Evolutionary conservation across 192 early-diverging fungal genomes (phyloP).

Genomic region (Backusella tuberculispora): DNA sequence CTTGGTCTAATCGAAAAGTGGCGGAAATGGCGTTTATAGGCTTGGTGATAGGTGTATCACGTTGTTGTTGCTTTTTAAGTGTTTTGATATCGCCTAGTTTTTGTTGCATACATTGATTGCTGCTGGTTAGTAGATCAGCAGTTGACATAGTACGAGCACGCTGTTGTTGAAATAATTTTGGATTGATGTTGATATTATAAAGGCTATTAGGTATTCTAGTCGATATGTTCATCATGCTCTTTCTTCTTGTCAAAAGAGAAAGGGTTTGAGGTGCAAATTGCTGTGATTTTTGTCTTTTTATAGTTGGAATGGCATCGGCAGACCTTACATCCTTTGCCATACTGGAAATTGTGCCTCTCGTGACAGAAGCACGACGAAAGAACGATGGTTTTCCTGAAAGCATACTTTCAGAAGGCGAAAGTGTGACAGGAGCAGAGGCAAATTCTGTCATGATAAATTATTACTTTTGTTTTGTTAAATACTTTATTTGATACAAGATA

Average conservation of each 20-base stretch:
- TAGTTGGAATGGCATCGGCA: background rate
- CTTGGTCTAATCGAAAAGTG: background rate
- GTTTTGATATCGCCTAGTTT: conserved; percentile 9
- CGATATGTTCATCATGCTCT: conserved; percentile 12
- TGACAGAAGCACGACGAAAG: background rate
- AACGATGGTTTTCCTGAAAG: background rate
- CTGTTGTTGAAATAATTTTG: background rate
- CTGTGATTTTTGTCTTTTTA: conserved; percentile 7
- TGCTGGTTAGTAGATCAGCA: background rate
- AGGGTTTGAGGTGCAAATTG: background rate
- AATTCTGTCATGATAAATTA: conserved; percentile 5
- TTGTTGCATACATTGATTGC: conserved; percentile 4
- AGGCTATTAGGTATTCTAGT: background rate
- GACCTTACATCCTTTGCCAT: conserved; percentile 6
- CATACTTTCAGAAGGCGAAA: background rate
- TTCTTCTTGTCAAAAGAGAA: conserved; percentile 14
- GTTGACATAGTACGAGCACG: conserved; percentile 18
- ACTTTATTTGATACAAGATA: no score
- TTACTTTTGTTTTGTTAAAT: no score
- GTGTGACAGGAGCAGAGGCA: background rate
- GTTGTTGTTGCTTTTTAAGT: conserved; percentile 7
- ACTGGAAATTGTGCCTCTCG: conserved; percentile 11
- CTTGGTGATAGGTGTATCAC: background rate
- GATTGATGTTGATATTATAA: background rate
- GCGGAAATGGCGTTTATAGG: conserved; percentile 2